Evolutionary conservation across 768 basidiomycete genomes (phyloP).

Genomic region (Gymnopilus dilepis): DNA sequence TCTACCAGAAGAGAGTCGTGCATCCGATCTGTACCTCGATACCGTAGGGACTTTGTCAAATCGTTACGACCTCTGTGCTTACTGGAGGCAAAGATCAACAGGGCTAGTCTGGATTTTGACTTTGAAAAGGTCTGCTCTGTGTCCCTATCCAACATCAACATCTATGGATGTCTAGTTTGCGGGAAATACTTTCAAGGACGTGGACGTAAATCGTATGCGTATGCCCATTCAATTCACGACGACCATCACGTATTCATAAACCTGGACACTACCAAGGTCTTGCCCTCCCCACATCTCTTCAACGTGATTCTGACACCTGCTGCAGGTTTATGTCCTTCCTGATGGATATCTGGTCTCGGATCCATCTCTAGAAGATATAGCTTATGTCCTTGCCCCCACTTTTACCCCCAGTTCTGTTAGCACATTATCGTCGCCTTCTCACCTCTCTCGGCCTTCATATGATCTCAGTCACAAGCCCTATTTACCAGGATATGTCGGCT

Average conservation of each 20-base stretch:
- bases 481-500: conserved; percentile 90
- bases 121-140: conserved; percentile 99
- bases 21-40: conserved; percentile 93
- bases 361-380: conserved; percentile 94
- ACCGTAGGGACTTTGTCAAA: conserved; percentile 62
- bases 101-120: conserved; percentile 93
- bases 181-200: conserved; percentile 99
- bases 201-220: conserved; percentile 92
- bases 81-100: conserved; percentile 71
- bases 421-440: conserved; percentile 59
- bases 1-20: conserved; percentile 42
- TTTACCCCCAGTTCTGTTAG: conserved; percentile 70
- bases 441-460: conserved; percentile 77
- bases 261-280: conserved; percentile 89
- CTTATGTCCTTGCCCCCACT: conserved; percentile 86
- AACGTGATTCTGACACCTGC: conserved; percentile 17
- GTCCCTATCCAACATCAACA: conserved; percentile 94
- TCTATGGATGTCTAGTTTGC: conserved; percentile 96
- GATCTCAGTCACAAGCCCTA: conserved; percentile 85
- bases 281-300: conserved; percentile 24
- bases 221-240: conserved; percentile 95
- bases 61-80: conserved; percentile 14
- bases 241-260: conserved; percentile 99
- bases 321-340: conserved; percentile 93
- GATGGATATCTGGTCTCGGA: conserved; percentile 97